Evolutionary conservation across 2,329 filamentous ascomycete genomes (phyloP), one percentile per base, ranked within the genome.

Genomic region (Pleoardoris graminearum): DNA sequence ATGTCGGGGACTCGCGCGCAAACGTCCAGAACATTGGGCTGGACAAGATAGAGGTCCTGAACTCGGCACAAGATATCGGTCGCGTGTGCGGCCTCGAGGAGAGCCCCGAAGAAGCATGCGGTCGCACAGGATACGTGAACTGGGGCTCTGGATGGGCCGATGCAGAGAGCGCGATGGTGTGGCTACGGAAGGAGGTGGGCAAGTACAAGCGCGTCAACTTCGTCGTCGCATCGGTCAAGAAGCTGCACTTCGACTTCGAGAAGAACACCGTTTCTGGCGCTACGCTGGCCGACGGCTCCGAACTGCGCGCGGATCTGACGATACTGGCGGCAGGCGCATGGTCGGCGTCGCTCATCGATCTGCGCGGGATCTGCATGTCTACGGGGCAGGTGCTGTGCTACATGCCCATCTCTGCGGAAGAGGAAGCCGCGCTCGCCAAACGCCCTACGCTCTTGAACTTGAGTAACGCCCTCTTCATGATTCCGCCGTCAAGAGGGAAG

Each of bases 281-380:
- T 19, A 78, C 75, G n/a, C 73, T 89, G 10, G 63, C 66, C 1
- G 75, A 82, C 55, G 80, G 79, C 1, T 71, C 71, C 6, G 75
- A 68, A 8, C 58, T 90, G 6, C 75, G 74, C 3, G 89, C 88
- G 1, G 88, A 90, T 53, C 79, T 96, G 7, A 86, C 89, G 29
- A 79, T 97, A 50, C 80, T 96, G 2, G 91, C 93, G 0, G 86
- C 91, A 0, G 93, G 93, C 14, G 91, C 93, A 4, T 97, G 93
- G 92, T 90, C 89, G 2, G 83, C 86, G 2, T 81, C 83, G 1
- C 80, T 97, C 19, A 76, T 97, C 50, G 89, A 96, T 71, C 78
- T 97, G 0, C 80, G 86, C 41, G 90, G 90, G 22, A 83, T 89
- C 38, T 86, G 86, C 33, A 83, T 88, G 58, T 89, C 92, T 2